Conservation (phyloP, 2,329 filamentous ascomycete genomes). For the Claviceps pusilla region DNA sequence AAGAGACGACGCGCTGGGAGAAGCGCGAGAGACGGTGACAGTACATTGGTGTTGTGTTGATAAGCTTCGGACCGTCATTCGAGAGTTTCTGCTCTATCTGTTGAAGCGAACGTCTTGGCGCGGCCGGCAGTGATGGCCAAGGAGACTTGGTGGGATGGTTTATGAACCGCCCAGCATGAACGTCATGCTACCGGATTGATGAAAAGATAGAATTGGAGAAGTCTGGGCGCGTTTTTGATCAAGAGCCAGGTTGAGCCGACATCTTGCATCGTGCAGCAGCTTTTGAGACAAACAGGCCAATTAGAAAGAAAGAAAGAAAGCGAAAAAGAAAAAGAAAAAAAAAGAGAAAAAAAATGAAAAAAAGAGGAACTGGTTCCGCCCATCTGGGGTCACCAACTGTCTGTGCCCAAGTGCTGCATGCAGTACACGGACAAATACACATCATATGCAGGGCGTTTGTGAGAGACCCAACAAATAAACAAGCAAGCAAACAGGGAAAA, state of each 20-base stretch:
- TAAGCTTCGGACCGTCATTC: background rate
- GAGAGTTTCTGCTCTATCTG: background rate
- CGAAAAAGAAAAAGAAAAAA: no score
- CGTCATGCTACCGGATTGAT: background rate
- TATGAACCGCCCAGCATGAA: background rate
- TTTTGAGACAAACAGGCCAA: no score
- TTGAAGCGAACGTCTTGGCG: background rate
- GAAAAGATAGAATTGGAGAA: constrained; percentile 3
- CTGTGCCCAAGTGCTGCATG: background rate
- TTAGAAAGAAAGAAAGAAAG: background rate
- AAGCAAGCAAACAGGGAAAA: no score
- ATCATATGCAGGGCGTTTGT: background rate
- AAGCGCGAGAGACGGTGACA: background rate
- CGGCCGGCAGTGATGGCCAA: background rate
- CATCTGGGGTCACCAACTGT: no score
- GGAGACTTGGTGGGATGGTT: background rate
- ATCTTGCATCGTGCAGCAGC: background rate
- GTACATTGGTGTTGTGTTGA: background rate
- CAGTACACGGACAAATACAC: background rate
- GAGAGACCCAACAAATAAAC: background rate
- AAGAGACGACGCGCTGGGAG: background rate
- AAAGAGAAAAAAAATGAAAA: no score
- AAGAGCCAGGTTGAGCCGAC: background rate
- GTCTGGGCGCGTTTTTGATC: background rate
- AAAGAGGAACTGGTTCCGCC: no score